These are phyloP conservation scores for Ostreobium quekettii DNA, from an alignment of 139 green algal genomes.

Conservation along the genomic window DNA sequence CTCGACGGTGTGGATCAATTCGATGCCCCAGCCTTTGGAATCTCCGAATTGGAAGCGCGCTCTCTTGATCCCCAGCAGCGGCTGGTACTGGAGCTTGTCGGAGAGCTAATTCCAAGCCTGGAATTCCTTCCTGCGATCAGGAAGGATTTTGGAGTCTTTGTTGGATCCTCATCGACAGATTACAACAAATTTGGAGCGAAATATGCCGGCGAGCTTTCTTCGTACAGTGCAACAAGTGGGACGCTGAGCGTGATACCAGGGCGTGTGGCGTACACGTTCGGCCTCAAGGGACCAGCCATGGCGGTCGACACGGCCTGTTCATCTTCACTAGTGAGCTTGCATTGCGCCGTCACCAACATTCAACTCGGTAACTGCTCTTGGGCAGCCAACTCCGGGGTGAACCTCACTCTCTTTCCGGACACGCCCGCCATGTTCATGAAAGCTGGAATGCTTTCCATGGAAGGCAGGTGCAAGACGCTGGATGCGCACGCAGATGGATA, in stretches of 20 bases:
- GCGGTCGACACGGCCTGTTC: constrained; percentile 63
- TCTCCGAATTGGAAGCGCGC: constrained; percentile 44
- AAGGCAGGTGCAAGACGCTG: constrained; percentile 77
- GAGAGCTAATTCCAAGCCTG: no score
- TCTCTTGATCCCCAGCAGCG: constrained; percentile 80
- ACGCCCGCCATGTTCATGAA: constrained; percentile 38
- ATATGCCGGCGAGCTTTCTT: not conserved
- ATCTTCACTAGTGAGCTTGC: constrained; percentile 43
- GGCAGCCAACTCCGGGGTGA: constrained; percentile 55
- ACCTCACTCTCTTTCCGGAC: constrained; percentile 49
- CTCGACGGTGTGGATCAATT: constrained; percentile 44
- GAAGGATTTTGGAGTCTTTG: constrained; percentile 30
- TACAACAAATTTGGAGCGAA: constrained; percentile 44
- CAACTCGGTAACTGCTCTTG: constrained; percentile 18
- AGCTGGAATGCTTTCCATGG: constrained; percentile 63
- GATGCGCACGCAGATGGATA: constrained; percentile 72
- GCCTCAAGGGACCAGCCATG: constrained; percentile 29
- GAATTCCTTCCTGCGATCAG: constrained; percentile 9
- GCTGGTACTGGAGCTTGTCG: constrained; percentile 51
- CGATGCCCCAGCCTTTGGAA: constrained; percentile 56
- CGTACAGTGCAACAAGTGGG: constrained; percentile 35
- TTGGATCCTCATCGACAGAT: constrained; percentile 46
- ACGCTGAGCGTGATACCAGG: constrained; percentile 61
- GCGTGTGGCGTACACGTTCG: constrained; percentile 58
- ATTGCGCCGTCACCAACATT: constrained; percentile 33